Conservation (phyloP, 306 rosid species). For the Cicer pinnatifidum region DNA sequence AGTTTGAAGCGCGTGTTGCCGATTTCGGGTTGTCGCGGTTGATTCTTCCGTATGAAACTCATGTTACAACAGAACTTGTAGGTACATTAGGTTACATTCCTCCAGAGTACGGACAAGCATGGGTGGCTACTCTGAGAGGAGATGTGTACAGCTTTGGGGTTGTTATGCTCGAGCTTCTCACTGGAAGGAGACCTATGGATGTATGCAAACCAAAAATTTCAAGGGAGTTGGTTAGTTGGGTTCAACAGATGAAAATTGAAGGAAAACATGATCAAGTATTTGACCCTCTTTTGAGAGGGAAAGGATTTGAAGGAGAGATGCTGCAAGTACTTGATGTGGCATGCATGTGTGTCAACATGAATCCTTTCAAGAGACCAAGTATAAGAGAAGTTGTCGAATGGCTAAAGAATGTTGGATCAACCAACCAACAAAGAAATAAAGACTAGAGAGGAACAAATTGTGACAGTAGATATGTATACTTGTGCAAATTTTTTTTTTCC, state of each 20-base stretch:
- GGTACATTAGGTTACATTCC: constrained; percentile 98
- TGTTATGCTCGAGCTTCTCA: constrained; percentile 89
- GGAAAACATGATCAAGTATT: constrained; percentile 77
- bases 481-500: constrained; percentile 49
- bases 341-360: constrained; percentile 79
- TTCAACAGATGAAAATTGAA: constrained; percentile 74
- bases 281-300: constrained; percentile 71
- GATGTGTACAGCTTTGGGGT: constrained; percentile 95
- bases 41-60: constrained; percentile 91
- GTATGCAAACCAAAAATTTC: constrained; percentile 78
- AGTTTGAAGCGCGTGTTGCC: constrained; percentile 87
- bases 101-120: constrained; percentile 94
- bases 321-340: constrained; percentile 83
- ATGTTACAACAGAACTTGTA: constrained; percentile 96
- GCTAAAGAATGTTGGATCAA: constrained; percentile 69
- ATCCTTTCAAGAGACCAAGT: constrained; percentile 84
- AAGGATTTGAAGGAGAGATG: constrained; percentile 79
- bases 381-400: constrained; percentile 86
- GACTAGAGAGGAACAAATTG: constrained; percentile 49
- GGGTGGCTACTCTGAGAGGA: constrained; percentile 97
- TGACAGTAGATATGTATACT: constrained; percentile 58
- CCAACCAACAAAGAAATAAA: constrained; percentile 51
- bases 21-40: constrained; percentile 90
- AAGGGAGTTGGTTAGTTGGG: constrained; percentile 86
- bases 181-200: constrained; percentile 87